Conservation (phyloP, 2,329 filamentous ascomycete species). For the Fonsecaea nubica region DNA sequence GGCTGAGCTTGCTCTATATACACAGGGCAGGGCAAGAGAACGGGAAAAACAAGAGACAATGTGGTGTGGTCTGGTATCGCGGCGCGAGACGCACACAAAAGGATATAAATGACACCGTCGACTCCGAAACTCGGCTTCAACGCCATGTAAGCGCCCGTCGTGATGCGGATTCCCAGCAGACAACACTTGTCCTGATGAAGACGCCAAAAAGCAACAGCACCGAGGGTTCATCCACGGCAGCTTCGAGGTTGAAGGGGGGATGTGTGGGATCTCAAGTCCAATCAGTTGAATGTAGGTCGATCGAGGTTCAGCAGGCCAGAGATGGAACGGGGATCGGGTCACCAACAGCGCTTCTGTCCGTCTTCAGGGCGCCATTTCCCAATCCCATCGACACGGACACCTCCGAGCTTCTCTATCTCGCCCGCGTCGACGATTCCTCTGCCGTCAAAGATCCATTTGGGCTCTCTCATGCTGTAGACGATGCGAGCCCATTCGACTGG, state of each 20-base stretch:
- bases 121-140: neutral
- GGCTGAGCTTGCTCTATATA: neutral
- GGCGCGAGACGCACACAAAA: neutral
- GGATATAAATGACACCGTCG: neutral
- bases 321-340: neutral
- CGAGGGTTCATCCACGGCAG: no score
- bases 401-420: conserved; percentile 48
- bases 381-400: conserved; percentile 47
- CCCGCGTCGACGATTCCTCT: conserved; percentile 46
- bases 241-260: no score
- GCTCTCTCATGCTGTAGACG: conserved; percentile 53
- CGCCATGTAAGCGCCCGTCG: neutral
- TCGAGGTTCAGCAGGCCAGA: neutral
- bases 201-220: no score
- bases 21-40: neutral
- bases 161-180: neutral
- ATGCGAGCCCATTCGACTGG: conserved; percentile 56
- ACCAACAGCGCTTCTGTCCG: conserved; percentile 22
- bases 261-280: no score
- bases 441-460: conserved; percentile 60
- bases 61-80: neutral
- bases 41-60: neutral
- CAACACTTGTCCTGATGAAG: neutral
- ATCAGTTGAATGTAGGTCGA: neutral
- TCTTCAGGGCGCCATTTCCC: conserved; percentile 37